These are phyloP conservation scores for Onygena corvina DNA, from an alignment of 2,329 filamentous ascomycete genomes.

Conservation along the genomic window DNA sequence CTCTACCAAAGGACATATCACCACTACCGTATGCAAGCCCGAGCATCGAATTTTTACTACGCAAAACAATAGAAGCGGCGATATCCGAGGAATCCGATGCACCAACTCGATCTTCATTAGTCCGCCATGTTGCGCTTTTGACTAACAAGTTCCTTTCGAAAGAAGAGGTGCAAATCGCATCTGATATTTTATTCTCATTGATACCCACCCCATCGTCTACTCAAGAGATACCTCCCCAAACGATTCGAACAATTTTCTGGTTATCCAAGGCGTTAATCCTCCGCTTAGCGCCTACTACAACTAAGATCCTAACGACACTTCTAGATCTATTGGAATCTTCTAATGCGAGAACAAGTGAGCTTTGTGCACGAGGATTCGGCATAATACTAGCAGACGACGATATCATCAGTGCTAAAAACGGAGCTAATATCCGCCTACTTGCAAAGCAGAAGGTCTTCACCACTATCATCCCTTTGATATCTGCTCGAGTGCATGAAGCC, in stretches of 20 bases:
- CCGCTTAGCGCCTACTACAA: slow-evolving; percentile 39
- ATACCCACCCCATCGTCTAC: slow-evolving; percentile 15
- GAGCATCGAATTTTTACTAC: slow-evolving; percentile 26
- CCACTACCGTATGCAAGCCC: slow-evolving; percentile 24
- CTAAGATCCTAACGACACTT: slow-evolving; percentile 41
- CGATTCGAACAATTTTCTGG: slow-evolving; percentile 48
- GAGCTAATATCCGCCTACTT: slow-evolving; percentile 49
- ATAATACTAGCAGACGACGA: slow-evolving; percentile 50
- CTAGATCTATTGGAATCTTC: slow-evolving; percentile 34
- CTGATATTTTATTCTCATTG: slow-evolving; percentile 25
- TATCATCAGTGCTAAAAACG: slow-evolving; percentile 48
- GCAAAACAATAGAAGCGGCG: slow-evolving; percentile 27
- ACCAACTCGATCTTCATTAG: slow-evolving; percentile 30
- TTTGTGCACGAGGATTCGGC: slow-evolving; percentile 46
- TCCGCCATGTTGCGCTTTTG: slow-evolving; percentile 33
- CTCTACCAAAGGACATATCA: slow-evolving; percentile 32
- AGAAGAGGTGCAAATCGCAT: slow-evolving; percentile 23
- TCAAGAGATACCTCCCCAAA: slow-evolving; percentile 25
- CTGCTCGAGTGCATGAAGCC: slow-evolving; percentile 39
- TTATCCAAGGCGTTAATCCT: slow-evolving; percentile 50
- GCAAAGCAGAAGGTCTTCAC: slow-evolving; percentile 54
- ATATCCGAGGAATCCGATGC: slow-evolving; percentile 22
- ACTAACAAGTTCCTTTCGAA: slow-evolving; percentile 33
- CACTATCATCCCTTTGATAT: slow-evolving; percentile 46
- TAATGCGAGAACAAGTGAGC: slow-evolving; percentile 38